Conservation (phyloP, 768 basidiomycete genomes). For the Calocybe indica region DNA sequence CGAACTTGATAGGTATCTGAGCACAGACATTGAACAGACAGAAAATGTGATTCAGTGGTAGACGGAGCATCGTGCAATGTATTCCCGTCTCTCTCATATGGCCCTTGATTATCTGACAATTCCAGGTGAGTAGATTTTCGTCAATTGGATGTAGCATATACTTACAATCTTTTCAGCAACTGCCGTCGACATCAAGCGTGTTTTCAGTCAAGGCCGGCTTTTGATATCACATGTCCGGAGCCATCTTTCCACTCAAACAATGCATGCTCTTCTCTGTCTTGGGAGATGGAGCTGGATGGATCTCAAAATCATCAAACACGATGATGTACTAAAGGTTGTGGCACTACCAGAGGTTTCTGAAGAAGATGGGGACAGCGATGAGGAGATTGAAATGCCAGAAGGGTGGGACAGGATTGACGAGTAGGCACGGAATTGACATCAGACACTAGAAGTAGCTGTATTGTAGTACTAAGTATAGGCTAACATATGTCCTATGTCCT, state of each 20-base stretch:
- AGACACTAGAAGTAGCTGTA: too few species aligned
- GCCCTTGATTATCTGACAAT: conserved; percentile 21
- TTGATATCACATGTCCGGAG: conserved; percentile 3
- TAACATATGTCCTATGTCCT: not conserved
- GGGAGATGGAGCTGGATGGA: conserved; percentile 18
- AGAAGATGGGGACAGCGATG: conserved; percentile 4
- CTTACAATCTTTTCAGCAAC: not conserved
- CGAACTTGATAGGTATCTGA: too few species aligned
- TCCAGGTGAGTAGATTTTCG: conserved; percentile 12
- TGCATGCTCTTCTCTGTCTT: conserved; percentile 4
- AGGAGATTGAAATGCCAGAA: conserved; percentile 1
- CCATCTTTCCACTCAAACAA: not conserved
- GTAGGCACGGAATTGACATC: not conserved
- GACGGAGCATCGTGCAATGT: conserved; percentile 12
- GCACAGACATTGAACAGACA: too few species aligned
- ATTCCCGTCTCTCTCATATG: conserved; percentile 25
- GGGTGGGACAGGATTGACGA: not conserved
- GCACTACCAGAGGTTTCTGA: not conserved
- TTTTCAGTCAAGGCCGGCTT: conserved; percentile 6
- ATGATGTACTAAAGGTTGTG: conserved; percentile 7
- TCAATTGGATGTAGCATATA: not conserved
- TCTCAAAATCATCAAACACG: conserved; percentile 5
- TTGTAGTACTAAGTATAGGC: not conserved
- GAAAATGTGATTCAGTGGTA: conserved; percentile 19
- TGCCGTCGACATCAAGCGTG: conserved; percentile 7